Percentiles rank a stretch among this genome's conserved stretches.
phyloP scores from a whole-genome alignment of 2,329 filamentous ascomycete genomes.

The Microdochium paspali region DNA sequence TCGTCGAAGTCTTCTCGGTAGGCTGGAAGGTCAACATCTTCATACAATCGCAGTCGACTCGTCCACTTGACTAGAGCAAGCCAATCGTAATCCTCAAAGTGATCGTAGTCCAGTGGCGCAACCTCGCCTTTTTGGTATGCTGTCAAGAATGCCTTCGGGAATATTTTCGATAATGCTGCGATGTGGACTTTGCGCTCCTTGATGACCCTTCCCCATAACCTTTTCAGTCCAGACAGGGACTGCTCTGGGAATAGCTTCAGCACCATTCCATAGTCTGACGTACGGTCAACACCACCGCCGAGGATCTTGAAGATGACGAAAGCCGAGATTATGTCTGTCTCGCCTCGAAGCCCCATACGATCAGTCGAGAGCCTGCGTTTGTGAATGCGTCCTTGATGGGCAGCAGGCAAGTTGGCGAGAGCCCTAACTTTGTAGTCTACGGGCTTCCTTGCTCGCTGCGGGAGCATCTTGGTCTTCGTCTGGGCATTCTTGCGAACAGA shows the following conservation, averaged over 20 bases:
- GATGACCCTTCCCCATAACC: constrained; percentile 44
- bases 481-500: constrained; percentile 13
- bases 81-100: constrained; percentile 62
- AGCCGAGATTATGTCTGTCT: constrained; percentile 42
- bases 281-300: constrained; percentile 49
- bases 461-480: constrained; percentile 1
- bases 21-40: constrained; percentile 37
- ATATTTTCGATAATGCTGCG: constrained; percentile 47
- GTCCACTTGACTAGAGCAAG: constrained; percentile 57
- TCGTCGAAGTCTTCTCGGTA: constrained; percentile 33
- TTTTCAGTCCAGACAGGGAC: constrained; percentile 39
- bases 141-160: constrained; percentile 54
- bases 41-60: constrained; percentile 36
- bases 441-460: constrained; percentile 8
- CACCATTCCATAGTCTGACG: constrained; percentile 52
- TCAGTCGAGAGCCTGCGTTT: constrained; percentile 18
- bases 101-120: constrained; percentile 51
- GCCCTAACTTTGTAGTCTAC: constrained; percentile 18
- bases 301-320: constrained; percentile 49
- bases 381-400: constrained; percentile 21
- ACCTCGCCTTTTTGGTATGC: constrained; percentile 57
- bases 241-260: constrained; percentile 44
- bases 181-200: constrained; percentile 43
- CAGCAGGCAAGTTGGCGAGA: constrained; percentile 14
- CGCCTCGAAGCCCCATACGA: constrained; percentile 26